A percentile compares a stretch with the other conserved stretches of the same genome.
Evolutionary conservation across 768 basidiomycete species (phyloP).

Genomic region (Leccinum broughii): DNA sequence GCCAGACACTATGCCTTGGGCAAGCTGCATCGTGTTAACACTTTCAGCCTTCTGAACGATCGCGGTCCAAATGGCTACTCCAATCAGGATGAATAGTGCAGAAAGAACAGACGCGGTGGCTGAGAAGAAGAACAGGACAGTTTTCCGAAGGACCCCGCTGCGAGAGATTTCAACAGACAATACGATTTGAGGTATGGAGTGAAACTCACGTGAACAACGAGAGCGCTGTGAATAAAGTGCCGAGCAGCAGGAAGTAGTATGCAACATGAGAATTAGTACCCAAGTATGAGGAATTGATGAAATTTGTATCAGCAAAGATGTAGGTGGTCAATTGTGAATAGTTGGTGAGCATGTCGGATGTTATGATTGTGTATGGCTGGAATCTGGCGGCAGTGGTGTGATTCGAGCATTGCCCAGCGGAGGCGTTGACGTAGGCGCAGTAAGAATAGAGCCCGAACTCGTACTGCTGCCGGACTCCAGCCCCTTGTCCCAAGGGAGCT

Average conservation of each 20-base stretch:
- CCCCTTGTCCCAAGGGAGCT: constrained; percentile 52
- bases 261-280: constrained; percentile 66
- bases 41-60: constrained; percentile 62
- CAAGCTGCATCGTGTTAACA: constrained; percentile 55
- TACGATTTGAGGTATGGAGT: constrained; percentile 1
- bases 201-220: constrained; percentile 64
- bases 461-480: constrained; percentile 71
- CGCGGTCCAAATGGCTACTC: constrained; percentile 76
- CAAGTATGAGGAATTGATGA: constrained; percentile 60
- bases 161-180: constrained; percentile 6
- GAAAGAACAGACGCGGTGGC: constrained; percentile 61
- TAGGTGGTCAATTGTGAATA: constrained; percentile 56
- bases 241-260: constrained; percentile 74
- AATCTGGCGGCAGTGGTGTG: constrained; percentile 58
- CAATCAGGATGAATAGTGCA: constrained; percentile 63
- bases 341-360: constrained; percentile 66
- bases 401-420: constrained; percentile 65
- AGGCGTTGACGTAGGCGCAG: constrained; percentile 67
- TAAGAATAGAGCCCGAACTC: constrained; percentile 80
- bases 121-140: constrained; percentile 66
- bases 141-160: constrained; percentile 69
- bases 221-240: constrained; percentile 63
- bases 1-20: constrained; percentile 49
- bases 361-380: constrained; percentile 62
- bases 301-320: constrained; percentile 54